These are phyloP conservation scores for Phytophthora agathidicida DNA, from an alignment of 352 stramenopile genomes.

Conservation along the genomic window DNA sequence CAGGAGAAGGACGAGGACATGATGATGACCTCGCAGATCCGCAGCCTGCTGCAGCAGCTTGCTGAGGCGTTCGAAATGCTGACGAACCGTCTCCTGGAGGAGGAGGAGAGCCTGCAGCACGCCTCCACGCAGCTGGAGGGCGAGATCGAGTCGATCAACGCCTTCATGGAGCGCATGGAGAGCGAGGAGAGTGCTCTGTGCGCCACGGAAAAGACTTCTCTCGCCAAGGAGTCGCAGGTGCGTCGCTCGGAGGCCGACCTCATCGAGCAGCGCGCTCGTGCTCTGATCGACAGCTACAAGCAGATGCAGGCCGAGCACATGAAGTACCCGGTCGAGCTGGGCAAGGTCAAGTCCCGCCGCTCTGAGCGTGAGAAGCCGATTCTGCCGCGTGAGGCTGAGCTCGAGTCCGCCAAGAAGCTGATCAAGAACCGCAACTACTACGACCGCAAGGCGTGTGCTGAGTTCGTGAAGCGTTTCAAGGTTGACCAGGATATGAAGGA, in stretches of 20 bases:
- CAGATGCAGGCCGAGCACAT: conserved; percentile 86
- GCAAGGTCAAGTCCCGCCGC: conserved; percentile 83
- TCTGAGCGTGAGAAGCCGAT: conserved; percentile 76
- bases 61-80: conserved; percentile 90
- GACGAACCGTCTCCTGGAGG: conserved; percentile 83
- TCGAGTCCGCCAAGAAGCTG: conserved; percentile 76
- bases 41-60: conserved; percentile 83
- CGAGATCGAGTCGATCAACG: conserved; percentile 88
- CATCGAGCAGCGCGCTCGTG: conserved; percentile 84
- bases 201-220: conserved; percentile 85
- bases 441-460: conserved; percentile 78
- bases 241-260: conserved; percentile 80
- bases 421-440: conserved; percentile 92
- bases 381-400: conserved; percentile 69
- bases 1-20: conserved; percentile 92
- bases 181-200: conserved; percentile 85
- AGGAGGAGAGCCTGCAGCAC: conserved; percentile 87
- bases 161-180: conserved; percentile 91
- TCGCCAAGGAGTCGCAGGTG: conserved; percentile 85
- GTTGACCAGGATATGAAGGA: conserved; percentile 84
- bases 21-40: conserved; percentile 93
- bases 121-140: conserved; percentile 82
- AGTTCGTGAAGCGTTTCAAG: conserved; percentile 87
- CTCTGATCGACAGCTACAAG: conserved; percentile 89
- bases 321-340: conserved; percentile 83